Percentiles rank a stretch among this genome's conserved stretches.
Evolutionary conservation across 192 early-diverging fungal genomes (phyloP).

Genomic region (Umbelopsis sp.): DNA sequence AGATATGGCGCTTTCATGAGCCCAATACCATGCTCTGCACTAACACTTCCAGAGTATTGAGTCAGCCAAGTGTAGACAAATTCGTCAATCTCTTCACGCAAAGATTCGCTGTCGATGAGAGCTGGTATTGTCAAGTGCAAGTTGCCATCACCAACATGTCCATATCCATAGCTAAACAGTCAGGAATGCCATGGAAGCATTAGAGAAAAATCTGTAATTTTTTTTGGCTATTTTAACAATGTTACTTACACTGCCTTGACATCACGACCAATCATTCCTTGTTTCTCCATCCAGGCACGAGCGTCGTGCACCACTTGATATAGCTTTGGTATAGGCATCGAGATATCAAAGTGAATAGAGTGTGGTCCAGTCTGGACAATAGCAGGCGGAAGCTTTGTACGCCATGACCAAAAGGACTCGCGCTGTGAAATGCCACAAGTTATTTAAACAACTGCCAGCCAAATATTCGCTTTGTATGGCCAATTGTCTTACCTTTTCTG

Average conservation of each 20-base stretch:
- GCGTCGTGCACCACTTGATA: slow-evolving; percentile 82
- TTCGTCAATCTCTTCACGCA: slow-evolving; percentile 23
- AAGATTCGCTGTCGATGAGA: slow-evolving; percentile 13
- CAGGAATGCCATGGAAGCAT: too few species aligned
- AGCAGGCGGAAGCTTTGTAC: slow-evolving; percentile 89
- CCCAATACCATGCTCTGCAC: slow-evolving; percentile 84
- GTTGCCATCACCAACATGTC: slow-evolving; percentile 95
- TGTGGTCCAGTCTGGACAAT: slow-evolving; percentile 78
- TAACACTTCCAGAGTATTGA: slow-evolving; percentile 51
- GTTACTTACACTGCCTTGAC: slow-evolving; percentile 57
- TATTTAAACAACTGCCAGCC: neutral
- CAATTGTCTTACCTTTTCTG: slow-evolving; percentile 57
- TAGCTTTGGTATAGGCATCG: slow-evolving; percentile 78
- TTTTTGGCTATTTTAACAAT: too few species aligned
- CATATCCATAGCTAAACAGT: slow-evolving; percentile 68
- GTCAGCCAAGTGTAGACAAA: slow-evolving; percentile 78
- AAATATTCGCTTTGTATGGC: neutral
- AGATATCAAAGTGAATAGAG: slow-evolving; percentile 89
- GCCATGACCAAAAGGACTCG: slow-evolving; percentile 75
- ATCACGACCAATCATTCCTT: slow-evolving; percentile 55
- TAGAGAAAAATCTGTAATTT: too few species aligned
- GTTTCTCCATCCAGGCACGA: slow-evolving; percentile 55
- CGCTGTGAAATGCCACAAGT: neutral
- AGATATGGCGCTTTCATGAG: slow-evolving; percentile 66
- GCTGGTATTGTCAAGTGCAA: slow-evolving; percentile 90